These are phyloP conservation scores for Hebeloma cylindrosporum DNA, from an alignment of 768 basidiomycete genomes.

Conservation along the genomic window DNA sequence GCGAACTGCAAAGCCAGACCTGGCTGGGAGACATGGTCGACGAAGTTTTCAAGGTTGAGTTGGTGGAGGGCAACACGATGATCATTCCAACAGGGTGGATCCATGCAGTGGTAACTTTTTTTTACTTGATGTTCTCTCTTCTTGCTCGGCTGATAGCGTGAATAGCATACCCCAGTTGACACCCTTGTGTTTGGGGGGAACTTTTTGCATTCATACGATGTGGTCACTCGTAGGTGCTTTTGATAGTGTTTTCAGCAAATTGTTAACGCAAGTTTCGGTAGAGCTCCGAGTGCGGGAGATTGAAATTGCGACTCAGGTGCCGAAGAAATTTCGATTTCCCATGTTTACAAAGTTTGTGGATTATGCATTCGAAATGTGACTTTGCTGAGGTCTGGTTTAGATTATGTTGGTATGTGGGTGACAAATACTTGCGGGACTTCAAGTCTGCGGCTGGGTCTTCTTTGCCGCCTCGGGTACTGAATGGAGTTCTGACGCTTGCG, in stretches of 20 bases:
- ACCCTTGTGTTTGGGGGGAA: slow-evolving; percentile 97
- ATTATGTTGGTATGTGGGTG: slow-evolving; percentile 89
- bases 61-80: slow-evolving; percentile 81
- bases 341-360: slow-evolving; percentile 65
- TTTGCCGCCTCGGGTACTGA: slow-evolving; percentile 56
- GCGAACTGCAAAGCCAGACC: slow-evolving; percentile 79
- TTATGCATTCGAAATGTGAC: neutral
- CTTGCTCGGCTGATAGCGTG: slow-evolving; percentile 14
- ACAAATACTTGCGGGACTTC: slow-evolving; percentile 75
- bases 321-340: slow-evolving; percentile 89
- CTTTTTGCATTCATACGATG: slow-evolving; percentile 91
- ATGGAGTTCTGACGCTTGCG: slow-evolving; percentile 69
- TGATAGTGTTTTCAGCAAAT: neutral
- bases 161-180: slow-evolving; percentile 92
- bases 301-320: slow-evolving; percentile 89
- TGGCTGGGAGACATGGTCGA: slow-evolving; percentile 96
- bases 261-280: slow-evolving; percentile 27
- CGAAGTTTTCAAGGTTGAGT: slow-evolving; percentile 82
- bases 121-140: neutral
- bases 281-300: slow-evolving; percentile 89
- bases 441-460: slow-evolving; percentile 42
- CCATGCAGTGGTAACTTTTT: slow-evolving; percentile 81
- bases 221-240: slow-evolving; percentile 68
- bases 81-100: slow-evolving; percentile 98
- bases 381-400: slow-evolving; percentile 35